Evolutionary conservation across 225 moss, liverwort and hornwort species (phyloP).

Genomic region (Ulota crispa): DNA sequence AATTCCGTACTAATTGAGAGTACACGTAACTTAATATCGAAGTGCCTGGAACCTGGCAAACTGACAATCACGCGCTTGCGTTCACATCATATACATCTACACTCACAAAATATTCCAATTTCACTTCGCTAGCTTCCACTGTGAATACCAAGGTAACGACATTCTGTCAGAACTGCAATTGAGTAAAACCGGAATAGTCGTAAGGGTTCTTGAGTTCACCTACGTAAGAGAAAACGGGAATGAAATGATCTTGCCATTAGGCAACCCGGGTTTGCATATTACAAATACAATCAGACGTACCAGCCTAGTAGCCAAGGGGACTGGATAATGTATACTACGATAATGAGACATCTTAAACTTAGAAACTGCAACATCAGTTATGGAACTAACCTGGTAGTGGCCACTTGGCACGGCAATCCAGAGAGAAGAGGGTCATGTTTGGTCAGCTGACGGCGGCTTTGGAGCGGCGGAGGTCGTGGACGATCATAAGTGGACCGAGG

Average conservation of each 20-base stretch:
- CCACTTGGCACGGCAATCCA: slow-evolving; percentile 46
- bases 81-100: neutral
- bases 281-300: neutral
- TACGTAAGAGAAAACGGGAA: neutral
- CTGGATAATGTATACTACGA: neutral
- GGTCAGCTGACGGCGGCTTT: slow-evolving; percentile 48
- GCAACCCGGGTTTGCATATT: neutral
- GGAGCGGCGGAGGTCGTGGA: slow-evolving; percentile 28
- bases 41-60: neutral
- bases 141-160: neutral
- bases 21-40: neutral
- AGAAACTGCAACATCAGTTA: slow-evolving; percentile 6
- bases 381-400: slow-evolving; percentile 31
- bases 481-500: slow-evolving; percentile 38
- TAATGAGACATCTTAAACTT: slow-evolving; percentile 7
- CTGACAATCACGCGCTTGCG: neutral
- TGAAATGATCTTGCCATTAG: slow-evolving; percentile 1
- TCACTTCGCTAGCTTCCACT: neutral
- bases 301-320: neutral
- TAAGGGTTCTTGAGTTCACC: neutral
- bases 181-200: neutral
- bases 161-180: neutral
- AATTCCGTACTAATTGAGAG: neutral
- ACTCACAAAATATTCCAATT: neutral
- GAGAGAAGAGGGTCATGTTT: slow-evolving; percentile 51